Evolutionary conservation across 768 basidiomycete species (phyloP).

Genomic region (Pleurotus platypus): DNA sequence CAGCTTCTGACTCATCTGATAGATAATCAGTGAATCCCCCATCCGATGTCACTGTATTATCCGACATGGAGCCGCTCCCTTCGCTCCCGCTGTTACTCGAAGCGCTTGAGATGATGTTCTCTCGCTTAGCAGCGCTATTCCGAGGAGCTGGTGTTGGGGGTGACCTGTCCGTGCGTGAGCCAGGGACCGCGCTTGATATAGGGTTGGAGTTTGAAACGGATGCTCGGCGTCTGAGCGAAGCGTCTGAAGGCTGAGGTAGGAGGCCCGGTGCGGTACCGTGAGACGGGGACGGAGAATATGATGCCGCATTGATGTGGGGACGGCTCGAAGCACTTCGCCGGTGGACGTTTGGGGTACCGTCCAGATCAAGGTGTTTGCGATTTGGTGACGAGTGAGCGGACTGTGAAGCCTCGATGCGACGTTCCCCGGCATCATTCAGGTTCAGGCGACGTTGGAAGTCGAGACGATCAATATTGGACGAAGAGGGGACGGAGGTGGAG

Average conservation of each 20-base stretch:
- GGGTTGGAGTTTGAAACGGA: constrained; percentile 21
- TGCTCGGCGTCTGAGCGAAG: constrained; percentile 23
- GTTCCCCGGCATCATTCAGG: constrained; percentile 36
- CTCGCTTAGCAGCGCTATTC: constrained; percentile 17
- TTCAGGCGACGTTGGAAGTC: constrained; percentile 45
- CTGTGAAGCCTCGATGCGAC: constrained; percentile 39
- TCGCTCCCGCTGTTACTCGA: constrained; percentile 64
- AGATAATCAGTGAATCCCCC: constrained; percentile 88
- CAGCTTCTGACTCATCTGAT: constrained; percentile 90
- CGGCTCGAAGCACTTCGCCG: constrained; percentile 45
- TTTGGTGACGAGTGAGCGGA: constrained; percentile 59
- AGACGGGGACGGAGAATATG: constrained; percentile 37
- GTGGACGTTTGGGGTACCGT: constrained; percentile 38
- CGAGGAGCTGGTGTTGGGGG: constrained; percentile 22
- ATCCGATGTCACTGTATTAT: constrained; percentile 79
- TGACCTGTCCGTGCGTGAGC: constrained; percentile 17
- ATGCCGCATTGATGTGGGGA: constrained; percentile 38
- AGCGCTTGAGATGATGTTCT: constrained; percentile 39
- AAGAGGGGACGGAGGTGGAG: constrained; percentile 43
- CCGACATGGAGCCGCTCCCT: constrained; percentile 60
- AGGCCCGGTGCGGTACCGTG: constrained; percentile 29
- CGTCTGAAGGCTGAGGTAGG: constrained; percentile 17
- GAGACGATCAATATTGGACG: constrained; percentile 42
- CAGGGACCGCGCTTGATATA: constrained; percentile 14
- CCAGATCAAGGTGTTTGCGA: constrained; percentile 58